Conservation (phyloP, 352 stramenopile species). For the Globisporangium cylindrosporum region DNA sequence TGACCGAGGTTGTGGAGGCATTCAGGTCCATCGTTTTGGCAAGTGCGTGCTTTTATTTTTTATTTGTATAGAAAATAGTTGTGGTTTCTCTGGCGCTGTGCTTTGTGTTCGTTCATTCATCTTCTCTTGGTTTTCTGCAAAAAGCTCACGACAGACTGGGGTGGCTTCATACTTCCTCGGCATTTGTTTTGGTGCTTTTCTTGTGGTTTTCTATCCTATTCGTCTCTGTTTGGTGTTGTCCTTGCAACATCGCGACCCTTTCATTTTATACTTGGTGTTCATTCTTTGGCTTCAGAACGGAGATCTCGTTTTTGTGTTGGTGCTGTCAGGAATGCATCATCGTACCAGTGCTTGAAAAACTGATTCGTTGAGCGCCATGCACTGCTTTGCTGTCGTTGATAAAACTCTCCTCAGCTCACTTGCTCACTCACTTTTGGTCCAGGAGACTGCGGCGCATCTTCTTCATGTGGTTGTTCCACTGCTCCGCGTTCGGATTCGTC, state of each 20-base stretch:
- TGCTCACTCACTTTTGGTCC: slow-evolving; percentile 39
- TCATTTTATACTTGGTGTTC: background rate
- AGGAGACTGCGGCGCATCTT: slow-evolving; percentile 67
- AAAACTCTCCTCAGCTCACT: background rate
- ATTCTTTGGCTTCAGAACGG: background rate
- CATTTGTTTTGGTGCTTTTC: slow-evolving; percentile 20
- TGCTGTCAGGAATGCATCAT: background rate
- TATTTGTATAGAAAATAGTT: slow-evolving; percentile 23
- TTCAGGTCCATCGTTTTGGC: background rate
- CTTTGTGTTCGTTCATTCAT: slow-evolving; percentile 7
- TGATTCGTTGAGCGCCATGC: background rate
- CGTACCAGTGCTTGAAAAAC: background rate
- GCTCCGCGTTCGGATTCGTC: slow-evolving; percentile 63
- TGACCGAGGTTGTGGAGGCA: background rate
- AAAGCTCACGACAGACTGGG: background rate
- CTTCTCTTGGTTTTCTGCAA: background rate
- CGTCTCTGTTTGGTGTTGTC: background rate
- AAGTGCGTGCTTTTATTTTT: slow-evolving; percentile 14
- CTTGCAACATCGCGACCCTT: background rate
- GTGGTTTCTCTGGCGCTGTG: slow-evolving; percentile 8
- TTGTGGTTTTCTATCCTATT: background rate
- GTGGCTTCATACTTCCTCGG: background rate
- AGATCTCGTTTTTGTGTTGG: background rate
- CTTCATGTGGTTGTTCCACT: slow-evolving; percentile 85
- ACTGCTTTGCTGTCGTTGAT: background rate